Evolutionary conservation across 1,139 yeast species (phyloP), one percentile per base, ranked within the genome.

Genomic region (Candida sojae): DNA sequence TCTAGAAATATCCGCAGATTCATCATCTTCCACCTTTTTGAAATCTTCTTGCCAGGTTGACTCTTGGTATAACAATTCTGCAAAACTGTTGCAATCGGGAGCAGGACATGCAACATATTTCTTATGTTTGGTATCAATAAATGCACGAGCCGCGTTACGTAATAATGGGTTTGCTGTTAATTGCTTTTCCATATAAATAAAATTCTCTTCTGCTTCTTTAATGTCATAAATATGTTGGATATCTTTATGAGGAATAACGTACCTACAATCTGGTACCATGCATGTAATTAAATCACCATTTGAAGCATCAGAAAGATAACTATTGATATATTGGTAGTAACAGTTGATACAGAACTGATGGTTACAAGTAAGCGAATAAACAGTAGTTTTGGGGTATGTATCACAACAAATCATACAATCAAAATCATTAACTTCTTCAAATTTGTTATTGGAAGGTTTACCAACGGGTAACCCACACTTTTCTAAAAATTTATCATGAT

Each of bases 51-150:
- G 39, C 39, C 39, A 36, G 4, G 39, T 10, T 11, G 39, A 36
- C 10, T 23, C 26, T 23, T 36, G 39, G 29, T 36, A 36, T 11
- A 36, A 10, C 29, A 36, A 36, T 25, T 83, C 83, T 11, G 88
- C 73, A 31, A 89, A 52, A 30, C 59, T 54, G 36, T 75, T 73
- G 64, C 99, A 93, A 59, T 88, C 96, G 0, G 96, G 87, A 1
- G 88, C 86, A 0, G 97, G 97, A 64, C 99, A 93, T 87, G 93
- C 86, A 55, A 79, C 79, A 56, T 76, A 77, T 36, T 70, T 71
- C 38, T 73, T 73, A 50, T 77, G 77, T 48, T 78, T 75, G 1
- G 65, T 56, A 39, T 80, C 81, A 21, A 89, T 80, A 56, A 74
- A 83, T 12, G 71, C 66, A 50, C 77, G 80, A 3, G 84, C 75